Base-by-base conservation (phyloP, 768 basidiomycete species). In the Lactarius deliciosus region DNA sequence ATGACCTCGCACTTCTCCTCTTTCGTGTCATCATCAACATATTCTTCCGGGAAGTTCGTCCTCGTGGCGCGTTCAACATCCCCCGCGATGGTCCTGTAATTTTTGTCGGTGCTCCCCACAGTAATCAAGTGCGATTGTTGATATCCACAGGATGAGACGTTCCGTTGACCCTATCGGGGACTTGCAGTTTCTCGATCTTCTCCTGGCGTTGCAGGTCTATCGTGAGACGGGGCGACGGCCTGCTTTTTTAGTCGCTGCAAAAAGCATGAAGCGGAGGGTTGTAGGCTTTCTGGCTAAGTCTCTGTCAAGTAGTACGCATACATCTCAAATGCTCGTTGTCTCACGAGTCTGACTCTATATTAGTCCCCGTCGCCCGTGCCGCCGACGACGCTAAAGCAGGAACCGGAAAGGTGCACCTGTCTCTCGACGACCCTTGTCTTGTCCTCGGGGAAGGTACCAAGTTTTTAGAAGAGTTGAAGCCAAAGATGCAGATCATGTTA, bases 31-130 rank as follows among this genome's bases (percentile, higher is more conserved):
- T 96, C 64, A 92, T 91, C 69, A 90, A 91, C 76, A 86, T 98
- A 71, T 98, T 98, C 82, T 98, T 98, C 80, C 82, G 96, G 70
- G 96, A 98, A 79, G 89, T 98, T 71, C 85, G 96, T 63, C 92
- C 94, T 2, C 81, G 96, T 74, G 92, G 96, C 58, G 90, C 94
- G 36, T 98, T 90, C 83, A 91, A 97, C 75, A 92, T 98, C 67
- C 96, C 96, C 22, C 83, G 82, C 64, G 83, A 91, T 66, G 96
- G 94, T 0, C 91, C 96, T 11, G 85, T 96, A 64, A 92, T 98
- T 69, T 96, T 98, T 76, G 96, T 94, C 60, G 94, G 86, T 54
- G 96, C 92, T 15, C 95, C 95, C 55, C 96, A 97, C 77, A 86
- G 88, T 73, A 97, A 97, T 75, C 93, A 95, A 79, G 93, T 88